Conservation (phyloP, 805 yeast genomes). For the Pichia thaimueangensis region DNA sequence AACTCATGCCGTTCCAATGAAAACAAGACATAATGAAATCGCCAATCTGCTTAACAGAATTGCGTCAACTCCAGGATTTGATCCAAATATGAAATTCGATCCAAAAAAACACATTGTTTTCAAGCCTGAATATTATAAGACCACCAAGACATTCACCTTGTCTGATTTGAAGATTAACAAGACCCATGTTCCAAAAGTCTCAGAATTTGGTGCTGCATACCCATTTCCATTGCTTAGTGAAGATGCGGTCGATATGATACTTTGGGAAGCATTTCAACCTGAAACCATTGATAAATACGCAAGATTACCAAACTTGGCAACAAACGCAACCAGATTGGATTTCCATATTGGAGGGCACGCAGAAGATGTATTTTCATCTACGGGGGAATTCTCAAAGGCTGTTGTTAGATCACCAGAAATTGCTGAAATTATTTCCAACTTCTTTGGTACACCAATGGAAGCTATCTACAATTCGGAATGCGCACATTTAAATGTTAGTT, state of each 20-base stretch:
- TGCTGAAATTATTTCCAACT: slow-evolving; percentile 38
- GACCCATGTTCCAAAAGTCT: slow-evolving; percentile 31
- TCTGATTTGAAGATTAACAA: slow-evolving; percentile 32
- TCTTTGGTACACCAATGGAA: slow-evolving; percentile 45
- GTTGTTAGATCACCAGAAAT: slow-evolving; percentile 51
- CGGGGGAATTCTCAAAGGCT: slow-evolving; percentile 39
- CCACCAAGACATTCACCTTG: slow-evolving; percentile 33
- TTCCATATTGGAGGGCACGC: slow-evolving; percentile 46
- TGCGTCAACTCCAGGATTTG: slow-evolving; percentile 19
- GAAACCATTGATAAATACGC: slow-evolving; percentile 38
- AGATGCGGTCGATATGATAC: slow-evolving; percentile 52
- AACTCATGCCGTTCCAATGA: slow-evolving; percentile 18
- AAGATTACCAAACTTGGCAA: slow-evolving; percentile 32
- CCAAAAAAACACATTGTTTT: slow-evolving; percentile 29
- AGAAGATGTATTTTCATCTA: too few species aligned
- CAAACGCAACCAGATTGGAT: slow-evolving; percentile 33
- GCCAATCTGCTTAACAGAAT: slow-evolving; percentile 15
- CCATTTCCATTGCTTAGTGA: slow-evolving; percentile 55
- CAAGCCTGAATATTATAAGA: slow-evolving; percentile 30
- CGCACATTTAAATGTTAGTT: slow-evolving; percentile 45
- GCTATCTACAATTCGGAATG: slow-evolving; percentile 46
- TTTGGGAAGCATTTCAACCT: slow-evolving; percentile 43
- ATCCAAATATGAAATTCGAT: slow-evolving; percentile 31
- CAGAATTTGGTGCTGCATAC: slow-evolving; percentile 40
- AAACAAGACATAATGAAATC: slow-evolving; percentile 25